Base-by-base conservation (phyloP, 176 grass and related monocot species). In the Triticum turgidum region DNA sequence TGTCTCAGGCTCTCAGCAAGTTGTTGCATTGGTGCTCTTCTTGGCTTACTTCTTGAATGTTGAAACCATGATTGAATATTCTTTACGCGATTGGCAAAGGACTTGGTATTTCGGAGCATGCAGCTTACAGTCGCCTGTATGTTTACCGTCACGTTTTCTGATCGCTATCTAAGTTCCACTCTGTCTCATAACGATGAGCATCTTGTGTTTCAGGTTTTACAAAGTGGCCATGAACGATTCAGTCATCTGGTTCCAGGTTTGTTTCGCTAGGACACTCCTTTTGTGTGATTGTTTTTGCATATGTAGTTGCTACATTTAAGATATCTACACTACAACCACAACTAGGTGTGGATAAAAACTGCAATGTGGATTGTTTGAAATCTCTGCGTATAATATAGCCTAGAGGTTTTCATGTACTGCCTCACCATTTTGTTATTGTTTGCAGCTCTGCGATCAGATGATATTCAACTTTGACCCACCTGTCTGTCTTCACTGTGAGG, bases 231-330 rank as follows among this genome's bases (percentile, higher is more conserved):
- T 90, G 76, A 96, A 99, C 78, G 90, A 86, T 80, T 91, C 92
- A 9, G 35, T 92, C 24, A 92, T 99, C 65, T 94, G 97, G 94
- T 99, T 99, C 87, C 94, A 94, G 94, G 97, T 99, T 91, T 78
- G 90, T 88, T 90, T 80, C 79, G 80, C 64, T 49, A 83, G 35
- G 75, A 84, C 80, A 81, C 80, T 69, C 81, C 91, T 85, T 86
- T 25, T 42, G 15, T 77, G 41, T 84, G 56, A 51, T 56, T 5
- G 2, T 49, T 62, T 84, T 78, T 33, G n/a, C 64, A 72, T 37
- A 17, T 62, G 14, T 47, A 35, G 1, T 69, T 78, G 25, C 47
- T 75, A 37, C 21, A 38, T 65, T 52, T 66, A 22, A 41, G 9
- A 27, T 25, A 64, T 17, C 34, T 78, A 49, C 81, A 59, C 9